Percentiles rank a stretch among this genome's conserved stretches.
These are phyloP conservation scores for Escallonia herrerae DNA, from an alignment of 129 eudicot species.

Conservation along the genomic window DNA sequence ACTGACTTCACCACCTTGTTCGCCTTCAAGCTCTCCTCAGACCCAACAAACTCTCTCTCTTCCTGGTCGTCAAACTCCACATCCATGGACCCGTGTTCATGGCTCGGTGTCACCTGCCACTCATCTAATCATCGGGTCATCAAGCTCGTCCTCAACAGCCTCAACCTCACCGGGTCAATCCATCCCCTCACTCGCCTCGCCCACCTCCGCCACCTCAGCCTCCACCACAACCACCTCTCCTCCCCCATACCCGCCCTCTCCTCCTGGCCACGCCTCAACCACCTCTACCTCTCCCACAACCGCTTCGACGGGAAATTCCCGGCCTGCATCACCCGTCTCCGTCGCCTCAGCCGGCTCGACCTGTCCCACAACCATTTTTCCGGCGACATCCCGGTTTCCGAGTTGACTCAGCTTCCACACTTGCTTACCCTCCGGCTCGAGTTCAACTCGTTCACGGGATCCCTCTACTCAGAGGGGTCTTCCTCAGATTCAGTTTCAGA, in stretches of 20 bases:
- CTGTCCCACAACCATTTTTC: constrained; percentile 17
- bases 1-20: constrained; percentile 13
- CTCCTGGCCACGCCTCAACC: constrained; percentile 23
- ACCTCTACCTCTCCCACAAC: constrained; percentile 27
- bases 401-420: constrained; percentile 22
- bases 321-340: constrained; percentile 12
- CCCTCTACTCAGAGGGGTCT: not conserved
- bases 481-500: constrained; percentile 7
- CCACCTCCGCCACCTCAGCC: constrained; percentile 28
- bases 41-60: constrained; percentile 15
- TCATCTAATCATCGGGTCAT: constrained; percentile 22
- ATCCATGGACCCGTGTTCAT: constrained; percentile 17
- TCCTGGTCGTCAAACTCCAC: constrained; percentile 15
- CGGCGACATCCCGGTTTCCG: constrained; percentile 19
- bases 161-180: constrained; percentile 26
- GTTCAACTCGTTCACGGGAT: constrained; percentile 24
- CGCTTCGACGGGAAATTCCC: constrained; percentile 19
- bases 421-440: constrained; percentile 23
- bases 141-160: constrained; percentile 19
- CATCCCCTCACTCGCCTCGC: constrained; percentile 8
- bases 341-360: constrained; percentile 25
- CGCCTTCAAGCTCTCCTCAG: constrained; percentile 19
- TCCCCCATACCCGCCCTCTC: constrained; percentile 2
- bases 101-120: constrained; percentile 29
- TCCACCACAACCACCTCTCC: constrained; percentile 21